Percentiles rank a stretch among this genome's conserved stretches.
phyloP scores from a whole-genome alignment of 345 rosid species.

The Salix exigua region DNA sequence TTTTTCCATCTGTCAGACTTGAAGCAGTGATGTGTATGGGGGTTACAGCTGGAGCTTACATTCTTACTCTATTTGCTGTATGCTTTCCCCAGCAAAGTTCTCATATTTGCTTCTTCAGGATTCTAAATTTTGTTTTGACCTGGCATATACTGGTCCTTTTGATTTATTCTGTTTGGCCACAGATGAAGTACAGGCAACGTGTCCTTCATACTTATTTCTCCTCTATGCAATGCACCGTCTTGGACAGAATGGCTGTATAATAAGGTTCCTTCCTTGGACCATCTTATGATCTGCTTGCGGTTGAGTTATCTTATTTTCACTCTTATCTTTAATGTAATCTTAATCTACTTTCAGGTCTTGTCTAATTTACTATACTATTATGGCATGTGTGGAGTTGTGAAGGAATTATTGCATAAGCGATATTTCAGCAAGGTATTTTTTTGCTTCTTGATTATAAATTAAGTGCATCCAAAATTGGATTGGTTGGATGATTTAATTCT shows the following conservation, averaged over 20 bases:
- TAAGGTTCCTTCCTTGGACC: slow-evolving; percentile 49
- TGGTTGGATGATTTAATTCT: slow-evolving; percentile 21
- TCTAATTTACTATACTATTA: slow-evolving; percentile 80
- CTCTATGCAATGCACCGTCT: slow-evolving; percentile 86
- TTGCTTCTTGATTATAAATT: slow-evolving; percentile 10
- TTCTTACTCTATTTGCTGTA: slow-evolving; percentile 90
- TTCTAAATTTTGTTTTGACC: background rate
- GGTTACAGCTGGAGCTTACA: slow-evolving; percentile 94
- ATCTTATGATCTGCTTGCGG: slow-evolving; percentile 8
- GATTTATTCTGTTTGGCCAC: slow-evolving; percentile 23
- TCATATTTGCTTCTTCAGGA: background rate
- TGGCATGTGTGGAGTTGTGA: slow-evolving; percentile 92
- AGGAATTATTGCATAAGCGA: slow-evolving; percentile 78
- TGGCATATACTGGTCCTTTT: slow-evolving; percentile 8
- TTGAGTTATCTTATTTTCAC: background rate
- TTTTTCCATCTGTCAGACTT: slow-evolving; percentile 45
- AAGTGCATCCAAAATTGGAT: slow-evolving; percentile 9
- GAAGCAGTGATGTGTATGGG: slow-evolving; percentile 99
- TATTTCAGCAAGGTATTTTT: slow-evolving; percentile 83
- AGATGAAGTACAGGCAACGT: slow-evolving; percentile 89
- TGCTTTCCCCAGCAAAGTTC: slow-evolving; percentile 26
- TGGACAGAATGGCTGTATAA: slow-evolving; percentile 87
- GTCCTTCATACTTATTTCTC: slow-evolving; percentile 92
- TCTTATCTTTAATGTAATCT: slow-evolving; percentile 11
- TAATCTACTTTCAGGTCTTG: slow-evolving; percentile 52